Evolutionary conservation across 2,329 filamentous ascomycete genomes (phyloP).

Genomic region (Fusarium papillatum): DNA sequence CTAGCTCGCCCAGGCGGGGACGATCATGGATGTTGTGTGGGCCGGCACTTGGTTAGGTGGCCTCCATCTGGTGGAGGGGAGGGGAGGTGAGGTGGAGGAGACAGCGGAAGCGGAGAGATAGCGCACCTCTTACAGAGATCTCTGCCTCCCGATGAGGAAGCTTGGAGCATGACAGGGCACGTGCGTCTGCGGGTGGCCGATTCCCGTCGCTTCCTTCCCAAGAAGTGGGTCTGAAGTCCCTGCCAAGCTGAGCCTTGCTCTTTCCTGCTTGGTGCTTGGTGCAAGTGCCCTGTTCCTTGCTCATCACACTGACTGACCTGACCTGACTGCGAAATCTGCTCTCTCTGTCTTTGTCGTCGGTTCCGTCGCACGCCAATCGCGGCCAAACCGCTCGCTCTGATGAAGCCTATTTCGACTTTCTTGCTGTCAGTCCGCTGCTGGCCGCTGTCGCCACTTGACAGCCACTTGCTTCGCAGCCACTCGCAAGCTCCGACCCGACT

Average conservation of each 20-base stretch:
- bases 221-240: slow-evolving; percentile 14
- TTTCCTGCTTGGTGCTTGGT: background rate
- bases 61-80: background rate
- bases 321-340: slow-evolving; percentile 3
- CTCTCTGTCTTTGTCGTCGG: background rate
- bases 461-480: background rate
- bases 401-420: slow-evolving; percentile 6
- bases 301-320: background rate
- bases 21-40: background rate
- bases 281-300: slow-evolving; percentile 7
- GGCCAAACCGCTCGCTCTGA: slow-evolving; percentile 2
- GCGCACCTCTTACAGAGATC: slow-evolving; percentile 20
- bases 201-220: slow-evolving; percentile 31
- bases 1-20: background rate
- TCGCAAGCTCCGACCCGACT: slow-evolving; percentile 22
- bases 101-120: slow-evolving; percentile 25
- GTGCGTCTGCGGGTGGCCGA: slow-evolving; percentile 39
- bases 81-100: slow-evolving; percentile 4
- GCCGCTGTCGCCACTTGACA: background rate
- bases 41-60: background rate
- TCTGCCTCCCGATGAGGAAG: slow-evolving; percentile 31
- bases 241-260: slow-evolving; percentile 27
- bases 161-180: slow-evolving; percentile 34
- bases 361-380: slow-evolving; percentile 14
- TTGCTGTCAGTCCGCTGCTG: background rate